These are phyloP conservation scores for Xylariaceae sp. DNA, from an alignment of 2,329 filamentous ascomycete genomes.

Conservation along the genomic window DNA sequence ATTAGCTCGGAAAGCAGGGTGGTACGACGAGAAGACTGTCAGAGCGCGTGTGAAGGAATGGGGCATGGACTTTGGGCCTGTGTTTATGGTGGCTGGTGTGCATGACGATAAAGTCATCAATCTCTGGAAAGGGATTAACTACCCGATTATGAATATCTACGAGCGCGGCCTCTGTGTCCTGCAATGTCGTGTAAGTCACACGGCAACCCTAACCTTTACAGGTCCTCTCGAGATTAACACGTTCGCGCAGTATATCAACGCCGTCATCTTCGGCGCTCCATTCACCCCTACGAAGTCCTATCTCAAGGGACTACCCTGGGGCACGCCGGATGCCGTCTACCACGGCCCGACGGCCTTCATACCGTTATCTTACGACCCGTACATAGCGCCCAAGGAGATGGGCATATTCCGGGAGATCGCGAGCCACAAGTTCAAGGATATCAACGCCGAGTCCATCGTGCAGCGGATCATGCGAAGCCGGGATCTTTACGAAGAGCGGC, in stretches of 20 bases:
- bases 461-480: constrained; percentile 82
- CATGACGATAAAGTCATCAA: constrained; percentile 97
- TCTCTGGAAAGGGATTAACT: constrained; percentile 94
- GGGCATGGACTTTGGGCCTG: constrained; percentile 72
- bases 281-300: constrained; percentile 80
- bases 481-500: constrained; percentile 84
- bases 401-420: constrained; percentile 79
- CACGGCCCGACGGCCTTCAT: constrained; percentile 96
- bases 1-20: constrained; percentile 63
- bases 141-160: constrained; percentile 99
- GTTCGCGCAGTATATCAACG: constrained; percentile 68
- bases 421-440: constrained; percentile 73
- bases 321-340: constrained; percentile 76
- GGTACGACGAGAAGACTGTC: constrained; percentile 65
- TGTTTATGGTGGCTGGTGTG: constrained; percentile 86
- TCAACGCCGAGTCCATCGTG: constrained; percentile 92
- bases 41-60: constrained; percentile 56
- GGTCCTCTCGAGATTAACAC: constrained; percentile 3
- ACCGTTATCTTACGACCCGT: constrained; percentile 73
- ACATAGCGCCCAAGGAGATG: constrained; percentile 73
- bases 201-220: background rate
- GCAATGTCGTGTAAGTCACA: constrained; percentile 72
- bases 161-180: constrained; percentile 93
- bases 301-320: constrained; percentile 68
- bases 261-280: constrained; percentile 84